Conservation (phyloP, 495 filamentous ascomycete genomes). For the Rhizodiscina lignyota region DNA sequence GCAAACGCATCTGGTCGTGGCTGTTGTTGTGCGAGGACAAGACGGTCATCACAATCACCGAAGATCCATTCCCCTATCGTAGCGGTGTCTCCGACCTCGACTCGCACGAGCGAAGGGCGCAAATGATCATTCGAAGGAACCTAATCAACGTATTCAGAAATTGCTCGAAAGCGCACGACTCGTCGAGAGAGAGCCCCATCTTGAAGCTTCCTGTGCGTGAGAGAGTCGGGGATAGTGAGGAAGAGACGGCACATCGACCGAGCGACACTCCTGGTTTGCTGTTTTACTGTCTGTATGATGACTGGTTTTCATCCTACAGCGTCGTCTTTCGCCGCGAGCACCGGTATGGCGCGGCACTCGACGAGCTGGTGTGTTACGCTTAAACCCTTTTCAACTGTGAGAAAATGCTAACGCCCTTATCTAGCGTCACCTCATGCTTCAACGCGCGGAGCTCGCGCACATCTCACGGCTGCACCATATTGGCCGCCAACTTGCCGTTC, state of each 20-base stretch:
- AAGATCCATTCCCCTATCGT: slow-evolving; percentile 41
- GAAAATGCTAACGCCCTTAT: neutral
- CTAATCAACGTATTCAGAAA: slow-evolving; percentile 54
- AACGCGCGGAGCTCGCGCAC: slow-evolving; percentile 39
- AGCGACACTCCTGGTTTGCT: slow-evolving; percentile 53
- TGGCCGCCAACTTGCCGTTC: slow-evolving; percentile 43
- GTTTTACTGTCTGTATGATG: slow-evolving; percentile 80
- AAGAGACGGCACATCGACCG: slow-evolving; percentile 20
- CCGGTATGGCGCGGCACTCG: slow-evolving; percentile 40
- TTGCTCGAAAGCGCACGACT: slow-evolving; percentile 35
- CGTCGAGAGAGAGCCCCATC: slow-evolving; percentile 11
- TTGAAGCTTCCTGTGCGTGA: slow-evolving; percentile 18
- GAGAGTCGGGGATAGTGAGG: slow-evolving; percentile 17
- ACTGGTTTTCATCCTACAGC: slow-evolving; percentile 57
- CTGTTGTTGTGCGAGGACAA: slow-evolving; percentile 66
- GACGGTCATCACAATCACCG: slow-evolving; percentile 67
- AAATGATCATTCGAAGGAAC: slow-evolving; percentile 47
- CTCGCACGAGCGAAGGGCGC: slow-evolving; percentile 21
- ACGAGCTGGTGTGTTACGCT: slow-evolving; percentile 32
- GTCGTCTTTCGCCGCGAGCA: slow-evolving; percentile 44
- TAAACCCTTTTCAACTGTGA: neutral
- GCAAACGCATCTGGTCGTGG: slow-evolving; percentile 60
- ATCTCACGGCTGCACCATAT: slow-evolving; percentile 59
- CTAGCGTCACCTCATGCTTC: slow-evolving; percentile 41
- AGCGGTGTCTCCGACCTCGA: slow-evolving; percentile 13